These are phyloP conservation scores for Plantago ovata DNA, from an alignment of 257 asterid genomes.

Conservation along the genomic window DNA sequence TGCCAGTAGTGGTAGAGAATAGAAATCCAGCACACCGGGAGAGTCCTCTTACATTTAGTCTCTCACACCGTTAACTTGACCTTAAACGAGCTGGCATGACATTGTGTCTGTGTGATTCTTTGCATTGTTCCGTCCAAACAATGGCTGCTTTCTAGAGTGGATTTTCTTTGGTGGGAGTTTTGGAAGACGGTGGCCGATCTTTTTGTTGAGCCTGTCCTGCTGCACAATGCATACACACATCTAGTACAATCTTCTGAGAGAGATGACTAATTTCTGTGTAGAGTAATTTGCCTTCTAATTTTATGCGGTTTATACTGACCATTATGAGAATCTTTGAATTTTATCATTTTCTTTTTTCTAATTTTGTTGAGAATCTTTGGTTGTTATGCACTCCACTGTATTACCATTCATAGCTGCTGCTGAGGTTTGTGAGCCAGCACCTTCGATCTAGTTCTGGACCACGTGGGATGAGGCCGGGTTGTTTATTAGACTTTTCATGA, in stretches of 20 bases:
- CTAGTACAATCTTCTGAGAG: background rate
- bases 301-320: background rate
- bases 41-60: background rate
- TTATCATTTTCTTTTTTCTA: background rate
- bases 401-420: no score
- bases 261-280: background rate
- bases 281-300: background rate
- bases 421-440: no score
- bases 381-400: no score
- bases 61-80: background rate
- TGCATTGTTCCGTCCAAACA: background rate
- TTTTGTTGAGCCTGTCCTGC: slow-evolving; percentile 1
- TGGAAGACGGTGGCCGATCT: background rate
- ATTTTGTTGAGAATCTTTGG: no score
- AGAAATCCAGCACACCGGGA: background rate
- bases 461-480: no score
- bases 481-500: no score
- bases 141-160: background rate
- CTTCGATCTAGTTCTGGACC: no score
- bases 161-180: background rate
- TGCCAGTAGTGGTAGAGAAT: background rate
- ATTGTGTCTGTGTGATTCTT: background rate
- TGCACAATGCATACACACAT: background rate
- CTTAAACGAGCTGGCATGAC: background rate
- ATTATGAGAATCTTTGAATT: background rate